Evolutionary conservation across 2,329 filamentous ascomycete species (phyloP).

Genomic region (Massarina eburnea): DNA sequence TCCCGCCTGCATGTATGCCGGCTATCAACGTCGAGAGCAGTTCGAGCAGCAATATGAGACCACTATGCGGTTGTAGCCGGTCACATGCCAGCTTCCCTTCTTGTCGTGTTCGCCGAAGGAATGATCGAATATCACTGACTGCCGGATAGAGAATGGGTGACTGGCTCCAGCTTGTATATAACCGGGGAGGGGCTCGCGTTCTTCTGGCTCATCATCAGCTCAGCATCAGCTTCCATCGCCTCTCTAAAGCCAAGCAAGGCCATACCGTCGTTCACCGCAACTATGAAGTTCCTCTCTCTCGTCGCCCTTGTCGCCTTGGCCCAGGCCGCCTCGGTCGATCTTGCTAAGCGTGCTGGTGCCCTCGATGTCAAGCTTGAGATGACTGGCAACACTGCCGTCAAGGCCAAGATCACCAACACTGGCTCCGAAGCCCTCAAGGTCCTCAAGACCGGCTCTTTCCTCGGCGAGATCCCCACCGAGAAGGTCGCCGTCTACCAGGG

Average conservation of each 20-base stretch:
- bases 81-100: not conserved
- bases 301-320: constrained; percentile 10
- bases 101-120: not conserved
- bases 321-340: constrained; percentile 17
- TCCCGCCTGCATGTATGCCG: not conserved
- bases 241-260: not conserved
- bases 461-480: constrained; percentile 52
- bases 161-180: not conserved
- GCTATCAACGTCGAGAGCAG: not conserved
- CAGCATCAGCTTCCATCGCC: not conserved
- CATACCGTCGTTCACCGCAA: not conserved
- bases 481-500: constrained; percentile 53
- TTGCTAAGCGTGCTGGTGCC: constrained; percentile 38
- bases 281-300: constrained; percentile 13
- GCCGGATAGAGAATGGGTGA: not conserved
- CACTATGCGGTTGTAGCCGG: not conserved
- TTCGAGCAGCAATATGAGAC: constrained; percentile 1
- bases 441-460: constrained; percentile 53
- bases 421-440: constrained; percentile 51
- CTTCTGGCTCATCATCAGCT: not conserved
- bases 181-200: not conserved
- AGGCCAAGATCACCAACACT: constrained; percentile 55
- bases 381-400: constrained; percentile 52
- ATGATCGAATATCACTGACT: not conserved
- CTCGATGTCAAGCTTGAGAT: constrained; percentile 46